Conservation (phyloP, 441 rosid genomes). For the Adansonia rubrostipa region DNA sequence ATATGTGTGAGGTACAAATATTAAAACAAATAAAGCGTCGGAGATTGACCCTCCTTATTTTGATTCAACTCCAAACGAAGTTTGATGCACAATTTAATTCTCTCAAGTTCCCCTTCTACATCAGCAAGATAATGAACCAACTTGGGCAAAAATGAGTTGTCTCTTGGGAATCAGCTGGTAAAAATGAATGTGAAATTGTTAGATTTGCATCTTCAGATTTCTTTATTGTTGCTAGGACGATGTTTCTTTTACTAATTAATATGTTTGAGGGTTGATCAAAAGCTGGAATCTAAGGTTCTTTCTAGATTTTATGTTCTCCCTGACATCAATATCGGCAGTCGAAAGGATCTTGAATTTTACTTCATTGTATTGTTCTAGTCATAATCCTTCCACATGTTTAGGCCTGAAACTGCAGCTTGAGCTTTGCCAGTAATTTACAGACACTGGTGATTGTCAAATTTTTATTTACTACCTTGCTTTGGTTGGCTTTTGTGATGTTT, state of each 20-base stretch:
- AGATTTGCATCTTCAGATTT: too few relatives aligned
- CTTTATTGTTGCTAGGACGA: constrained; percentile 20
- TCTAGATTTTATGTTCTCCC: constrained; percentile 21
- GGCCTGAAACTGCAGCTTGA: constrained; percentile 38
- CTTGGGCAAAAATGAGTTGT: too few relatives aligned
- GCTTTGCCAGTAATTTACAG: constrained; percentile 28
- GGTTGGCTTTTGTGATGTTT: neutral
- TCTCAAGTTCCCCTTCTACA: too few relatives aligned
- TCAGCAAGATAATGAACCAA: too few relatives aligned
- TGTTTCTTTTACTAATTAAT: constrained; percentile 17
- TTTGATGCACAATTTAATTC: too few relatives aligned
- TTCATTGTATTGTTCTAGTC: neutral
- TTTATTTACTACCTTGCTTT: neutral
- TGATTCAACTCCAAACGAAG: too few relatives aligned
- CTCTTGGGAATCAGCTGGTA: too few relatives aligned
- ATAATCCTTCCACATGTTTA: constrained; percentile 30
- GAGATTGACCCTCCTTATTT: too few relatives aligned
- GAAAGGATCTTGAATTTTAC: constrained; percentile 35
- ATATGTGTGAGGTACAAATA: too few relatives aligned
- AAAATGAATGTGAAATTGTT: too few relatives aligned
- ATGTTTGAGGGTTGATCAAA: constrained; percentile 38
- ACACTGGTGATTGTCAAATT: neutral
- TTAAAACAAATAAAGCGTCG: too few relatives aligned
- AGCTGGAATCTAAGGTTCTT: constrained; percentile 25
- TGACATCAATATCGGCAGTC: constrained; percentile 29